A percentile compares a stretch with the other conserved stretches of the same genome.
Conservation (phyloP, 495 filamentous ascomycete species). For the Daldinia bambusicola region DNA sequence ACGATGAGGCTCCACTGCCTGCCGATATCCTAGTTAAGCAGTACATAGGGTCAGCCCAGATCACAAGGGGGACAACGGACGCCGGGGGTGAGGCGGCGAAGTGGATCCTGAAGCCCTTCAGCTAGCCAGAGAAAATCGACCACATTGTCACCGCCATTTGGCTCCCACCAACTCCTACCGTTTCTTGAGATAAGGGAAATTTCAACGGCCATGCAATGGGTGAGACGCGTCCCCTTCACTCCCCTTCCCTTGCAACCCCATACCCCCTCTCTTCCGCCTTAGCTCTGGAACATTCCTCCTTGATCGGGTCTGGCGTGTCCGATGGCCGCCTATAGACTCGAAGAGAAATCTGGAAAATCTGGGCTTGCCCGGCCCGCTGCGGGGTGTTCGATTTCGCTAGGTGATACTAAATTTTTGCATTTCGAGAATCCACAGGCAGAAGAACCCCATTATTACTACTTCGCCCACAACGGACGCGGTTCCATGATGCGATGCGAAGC, state of each 20-base stretch:
- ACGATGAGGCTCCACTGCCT: slow-evolving; percentile 38
- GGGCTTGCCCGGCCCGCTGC: slow-evolving; percentile 20
- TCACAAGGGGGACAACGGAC: slow-evolving; percentile 42
- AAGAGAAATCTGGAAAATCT: slow-evolving; percentile 8
- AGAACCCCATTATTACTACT: not conserved
- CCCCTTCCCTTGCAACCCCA: not conserved
- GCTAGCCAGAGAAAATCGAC: slow-evolving; percentile 45
- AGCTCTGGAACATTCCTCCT: slow-evolving; percentile 30
- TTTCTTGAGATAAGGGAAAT: slow-evolving; percentile 31
- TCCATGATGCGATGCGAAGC: slow-evolving; percentile 41
- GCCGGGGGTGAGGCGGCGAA: slow-evolving; percentile 46
- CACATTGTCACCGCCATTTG: slow-evolving; percentile 53
- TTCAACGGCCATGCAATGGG: slow-evolving; percentile 20
- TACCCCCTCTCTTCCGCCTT: not conserved
- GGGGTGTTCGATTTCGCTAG: slow-evolving; percentile 23
- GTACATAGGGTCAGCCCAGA: slow-evolving; percentile 40
- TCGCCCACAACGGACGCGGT: slow-evolving; percentile 5
- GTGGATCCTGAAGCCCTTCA: slow-evolving; percentile 42
- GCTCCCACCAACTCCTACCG: slow-evolving; percentile 33
- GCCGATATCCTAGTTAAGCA: slow-evolving; percentile 44
- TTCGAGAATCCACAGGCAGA: slow-evolving; percentile 4
- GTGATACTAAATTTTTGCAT: not conserved
- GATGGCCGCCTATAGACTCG: slow-evolving; percentile 3
- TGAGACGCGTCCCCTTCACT: not conserved
- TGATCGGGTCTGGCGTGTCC: slow-evolving; percentile 33